phyloP scores from a whole-genome alignment of 805 yeast species.

The Nakazawaea ernobii region DNA sequence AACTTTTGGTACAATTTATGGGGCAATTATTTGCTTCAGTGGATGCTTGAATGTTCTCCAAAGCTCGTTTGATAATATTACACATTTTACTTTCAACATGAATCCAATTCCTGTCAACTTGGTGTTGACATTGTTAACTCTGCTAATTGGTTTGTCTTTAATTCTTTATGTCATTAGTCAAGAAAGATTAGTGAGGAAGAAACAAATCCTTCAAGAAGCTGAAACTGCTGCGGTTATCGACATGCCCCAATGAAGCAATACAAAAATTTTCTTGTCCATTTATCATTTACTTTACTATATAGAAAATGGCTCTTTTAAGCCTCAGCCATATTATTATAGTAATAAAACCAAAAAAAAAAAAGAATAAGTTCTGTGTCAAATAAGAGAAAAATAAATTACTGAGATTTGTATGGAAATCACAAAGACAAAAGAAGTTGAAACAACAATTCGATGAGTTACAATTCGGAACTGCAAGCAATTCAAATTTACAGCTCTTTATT shows the following conservation, averaged over 20 bases:
- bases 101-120: constrained; percentile 79
- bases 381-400: too few relatives aligned
- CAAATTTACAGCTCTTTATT: constrained; percentile 6
- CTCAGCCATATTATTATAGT: too few relatives aligned
- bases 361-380: too few relatives aligned
- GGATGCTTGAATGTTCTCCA: constrained; percentile 78
- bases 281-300: too few relatives aligned
- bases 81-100: constrained; percentile 62
- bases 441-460: not conserved
- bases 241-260: constrained; percentile 30
- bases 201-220: constrained; percentile 57
- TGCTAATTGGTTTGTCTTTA: constrained; percentile 42
- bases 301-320: too few relatives aligned
- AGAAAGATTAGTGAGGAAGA: constrained; percentile 39
- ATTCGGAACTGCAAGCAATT: constrained; percentile 1
- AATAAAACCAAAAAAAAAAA: too few relatives aligned
- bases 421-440: not conserved
- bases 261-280: not conserved
- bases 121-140: constrained; percentile 47
- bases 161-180: constrained; percentile 37
- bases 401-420: not conserved
- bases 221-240: constrained; percentile 45
- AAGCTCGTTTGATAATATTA: constrained; percentile 58
- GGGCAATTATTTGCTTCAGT: constrained; percentile 73
- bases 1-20: constrained; percentile 90